Evolutionary conservation across 805 yeast species (phyloP).

Genomic region (Barnettozyma californica): DNA sequence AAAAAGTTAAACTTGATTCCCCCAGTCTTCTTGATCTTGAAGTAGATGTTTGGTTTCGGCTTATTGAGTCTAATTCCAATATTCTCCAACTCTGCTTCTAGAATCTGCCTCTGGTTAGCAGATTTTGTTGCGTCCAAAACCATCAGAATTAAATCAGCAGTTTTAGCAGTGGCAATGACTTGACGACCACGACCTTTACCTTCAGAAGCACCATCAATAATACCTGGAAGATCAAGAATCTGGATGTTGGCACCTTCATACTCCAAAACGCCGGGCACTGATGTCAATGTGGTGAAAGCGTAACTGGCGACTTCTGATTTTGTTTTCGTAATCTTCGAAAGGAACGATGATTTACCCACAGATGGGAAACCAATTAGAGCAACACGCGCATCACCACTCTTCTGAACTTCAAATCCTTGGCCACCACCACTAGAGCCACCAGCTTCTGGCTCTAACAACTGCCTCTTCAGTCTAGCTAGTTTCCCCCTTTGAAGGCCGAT

Average conservation of each 20-base stretch:
- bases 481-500: conserved; percentile 92
- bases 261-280: conserved; percentile 93
- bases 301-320: conserved; percentile 93
- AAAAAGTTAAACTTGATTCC: conserved; percentile 83
- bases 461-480: conserved; percentile 86
- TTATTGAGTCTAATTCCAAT: conserved; percentile 91
- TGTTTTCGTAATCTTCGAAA: conserved; percentile 86
- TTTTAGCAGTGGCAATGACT: conserved; percentile 92
- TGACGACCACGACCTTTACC: conserved; percentile 98
- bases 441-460: conserved; percentile 84
- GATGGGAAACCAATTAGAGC: conserved; percentile 96
- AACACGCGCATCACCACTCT: conserved; percentile 94
- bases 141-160: conserved; percentile 90
- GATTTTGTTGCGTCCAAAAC: conserved; percentile 94
- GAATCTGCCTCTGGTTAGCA: conserved; percentile 76
- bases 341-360: conserved; percentile 90
- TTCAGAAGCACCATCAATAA: conserved; percentile 92
- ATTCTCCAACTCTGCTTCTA: conserved; percentile 86
- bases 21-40: conserved; percentile 79
- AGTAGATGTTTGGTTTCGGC: conserved; percentile 68
- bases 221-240: conserved; percentile 96
- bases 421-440: conserved; percentile 60
- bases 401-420: conserved; percentile 88
- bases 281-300: conserved; percentile 92
- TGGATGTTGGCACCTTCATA: conserved; percentile 97